Conservation (phyloP, 2,329 filamentous ascomycete genomes). For the Grosmannia penicillata region DNA sequence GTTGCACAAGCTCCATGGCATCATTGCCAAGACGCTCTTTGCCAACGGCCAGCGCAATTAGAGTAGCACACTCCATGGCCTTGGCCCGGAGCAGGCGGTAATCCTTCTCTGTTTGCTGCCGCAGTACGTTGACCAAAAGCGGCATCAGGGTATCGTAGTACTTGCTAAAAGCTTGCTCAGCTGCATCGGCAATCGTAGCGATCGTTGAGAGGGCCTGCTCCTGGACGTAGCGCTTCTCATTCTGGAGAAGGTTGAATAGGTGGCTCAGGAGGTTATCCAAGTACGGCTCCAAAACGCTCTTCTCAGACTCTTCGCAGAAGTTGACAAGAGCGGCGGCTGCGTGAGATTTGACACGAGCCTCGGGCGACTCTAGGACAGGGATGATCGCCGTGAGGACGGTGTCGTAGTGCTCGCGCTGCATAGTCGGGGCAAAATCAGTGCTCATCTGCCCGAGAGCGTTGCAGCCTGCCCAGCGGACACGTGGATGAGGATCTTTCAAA, state of each 20-base stretch:
- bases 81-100: conserved; percentile 84
- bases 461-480: conserved; percentile 93
- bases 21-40: conserved; percentile 83
- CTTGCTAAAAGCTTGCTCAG: conserved; percentile 83
- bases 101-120: conserved; percentile 84
- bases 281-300: conserved; percentile 80
- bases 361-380: conserved; percentile 75
- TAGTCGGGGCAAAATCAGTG: conserved; percentile 93
- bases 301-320: conserved; percentile 97
- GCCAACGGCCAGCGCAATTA: conserved; percentile 89
- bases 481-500: conserved; percentile 75
- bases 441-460: conserved; percentile 99
- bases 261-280: conserved; percentile 75
- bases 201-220: conserved; percentile 97
- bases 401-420: conserved; percentile 92
- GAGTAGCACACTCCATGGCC: conserved; percentile 96
- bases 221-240: conserved; percentile 89
- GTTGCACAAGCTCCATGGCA: conserved; percentile 72
- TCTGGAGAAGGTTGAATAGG: conserved; percentile 76
- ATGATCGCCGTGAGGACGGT: conserved; percentile 82
- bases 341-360: conserved; percentile 90
- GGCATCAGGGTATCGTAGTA: conserved; percentile 97
- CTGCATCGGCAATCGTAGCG: conserved; percentile 96
- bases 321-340: conserved; percentile 96
- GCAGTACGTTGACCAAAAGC: conserved; percentile 75